Base-by-base conservation (phyloP, 2,329 filamentous ascomycete genomes). In the Dactylonectria estremocensis region DNA sequence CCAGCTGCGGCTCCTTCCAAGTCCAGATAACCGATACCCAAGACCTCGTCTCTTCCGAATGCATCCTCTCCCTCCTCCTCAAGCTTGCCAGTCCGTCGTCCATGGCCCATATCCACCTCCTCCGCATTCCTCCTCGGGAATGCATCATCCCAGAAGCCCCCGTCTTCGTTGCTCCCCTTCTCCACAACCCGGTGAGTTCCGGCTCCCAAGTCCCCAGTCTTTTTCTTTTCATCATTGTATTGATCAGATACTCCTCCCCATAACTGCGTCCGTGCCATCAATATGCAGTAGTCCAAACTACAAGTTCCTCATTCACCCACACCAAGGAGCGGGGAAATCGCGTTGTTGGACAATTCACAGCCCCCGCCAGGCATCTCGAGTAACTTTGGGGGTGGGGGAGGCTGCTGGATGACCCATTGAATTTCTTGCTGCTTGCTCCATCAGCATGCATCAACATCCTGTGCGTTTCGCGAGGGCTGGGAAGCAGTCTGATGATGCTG, bases 381-480 rank as follows among this genome's bases (percentile, higher is more conserved):
- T 54, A 49, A 20, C 37, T 11, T 66, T 62, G 64, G 64, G 64
- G 58, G 64, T 62, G 64, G 62, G 46, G 52, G 37, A 65, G 24
- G 49, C 49, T 46, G 50, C 28, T 22, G 50, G 20, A 7, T 24
- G n/a, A 31, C 59, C 52, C 60, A 50, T 63, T 45, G 43, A 53
- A 43, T 33, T 45, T 55, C 16, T 22, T 61, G 24, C 46, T 50
- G 35, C n/a, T 45, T 31, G 50, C 64, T 46, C 64, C 57, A 46
- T 66, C 52, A 16, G 35, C 64, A 18, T 66, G 58, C 64, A 22
- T 66, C 18, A 10, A 18, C 16, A 53, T 52, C 20, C 31, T 58
- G 58, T 61, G 35, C 18, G 24, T 31, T 53, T 57, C 48, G 24
- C 55, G 31, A 56, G 52, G 46, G 20, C n/a, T 57, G 58, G 35